Base-by-base conservation (phyloP, 2,329 filamentous ascomycete species). In the Beauveria varroae region DNA sequence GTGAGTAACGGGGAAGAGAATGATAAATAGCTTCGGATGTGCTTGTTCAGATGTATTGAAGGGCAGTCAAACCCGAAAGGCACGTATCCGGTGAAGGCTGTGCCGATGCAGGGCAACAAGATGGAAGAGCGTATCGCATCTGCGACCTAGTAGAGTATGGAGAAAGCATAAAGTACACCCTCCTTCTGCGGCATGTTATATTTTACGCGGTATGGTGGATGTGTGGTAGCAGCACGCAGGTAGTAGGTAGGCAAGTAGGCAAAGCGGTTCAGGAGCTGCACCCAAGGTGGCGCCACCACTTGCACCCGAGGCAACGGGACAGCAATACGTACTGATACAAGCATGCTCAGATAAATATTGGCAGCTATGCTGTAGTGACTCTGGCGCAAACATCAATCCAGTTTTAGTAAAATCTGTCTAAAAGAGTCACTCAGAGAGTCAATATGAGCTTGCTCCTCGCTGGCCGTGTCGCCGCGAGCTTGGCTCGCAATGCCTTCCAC, bases 251-350 rank as follows among this genome's bases (percentile, higher is more conserved):
- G 22, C 10, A 41, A 5, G 22, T 43, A 26, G 51, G 22, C 24
- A 44, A 55, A 34, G 53, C 28, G 40, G 55, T 34, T 50, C 55
- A 41, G 46, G 46, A 57, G 46, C 41, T 57, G 46, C 55, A 57
- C 50, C 52, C 52, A 50, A 57, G 24, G 41, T 34, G 44, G 44
- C 55, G 55, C 55, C 55, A 50, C 34, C 16, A 30, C 30, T 40
- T 7, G 28, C 44, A 50, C 55, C 55, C 46, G 43, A 57, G 55
- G 28, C 44, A 24, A 30, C 55, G 46, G 55, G 55, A 57, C 46
- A 57, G 10, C 24, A 55, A 24, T 30, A 28, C 14, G 18, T 26
- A n/a, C 22, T 26, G 14, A 20, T 26, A 47, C 30, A 41, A 40
- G 34, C 50, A 34, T 4, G 20, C 37, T 18, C 12, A 20, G 28